phyloP scores from a whole-genome alignment of 257 asterid genomes.

The Voacanga thouarsii region DNA sequence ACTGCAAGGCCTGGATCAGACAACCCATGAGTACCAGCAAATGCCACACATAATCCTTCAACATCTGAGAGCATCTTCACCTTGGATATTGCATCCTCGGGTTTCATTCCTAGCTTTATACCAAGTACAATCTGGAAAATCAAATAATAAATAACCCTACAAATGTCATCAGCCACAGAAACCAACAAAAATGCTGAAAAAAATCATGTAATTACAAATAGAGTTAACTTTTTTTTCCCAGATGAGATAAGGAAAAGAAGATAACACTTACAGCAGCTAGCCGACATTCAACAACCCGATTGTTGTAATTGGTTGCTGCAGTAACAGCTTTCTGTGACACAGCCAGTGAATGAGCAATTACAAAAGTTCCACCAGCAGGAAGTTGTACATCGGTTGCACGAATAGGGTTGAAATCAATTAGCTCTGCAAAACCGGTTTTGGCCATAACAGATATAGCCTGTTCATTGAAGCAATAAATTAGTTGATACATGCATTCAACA shows the following conservation, averaged over 20 bases:
- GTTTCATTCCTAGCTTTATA: conserved; percentile 76
- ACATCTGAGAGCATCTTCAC: conserved; percentile 91
- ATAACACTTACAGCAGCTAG: conserved; percentile 73
- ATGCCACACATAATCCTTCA: conserved; percentile 71
- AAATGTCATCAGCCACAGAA: not conserved
- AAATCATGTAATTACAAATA: not conserved
- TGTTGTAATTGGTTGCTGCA: conserved; percentile 91
- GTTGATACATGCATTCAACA: not conserved
- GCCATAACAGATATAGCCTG: conserved; percentile 99
- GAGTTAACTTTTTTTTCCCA: not conserved
- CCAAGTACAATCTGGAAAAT: conserved; percentile 71
- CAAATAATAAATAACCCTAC: not conserved
- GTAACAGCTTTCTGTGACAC: conserved; percentile 95
- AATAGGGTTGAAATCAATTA: conserved; percentile 93
- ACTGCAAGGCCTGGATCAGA: conserved; percentile 86
- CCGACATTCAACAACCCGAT: conserved; percentile 93
- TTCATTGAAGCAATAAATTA: not conserved
- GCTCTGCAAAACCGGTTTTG: conserved; percentile 87
- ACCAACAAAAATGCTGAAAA: not conserved
- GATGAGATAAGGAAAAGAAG: not conserved
- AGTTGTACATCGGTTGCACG: conserved; percentile 87
- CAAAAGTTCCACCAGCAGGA: conserved; percentile 83
- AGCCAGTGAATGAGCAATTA: conserved; percentile 88
- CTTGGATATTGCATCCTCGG: conserved; percentile 60
- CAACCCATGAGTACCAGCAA: conserved; percentile 62